Percentiles rank a stretch among this genome's conserved stretches.
Conservation (phyloP, 75 land plant species). For the Sequoia sempervirens region DNA sequence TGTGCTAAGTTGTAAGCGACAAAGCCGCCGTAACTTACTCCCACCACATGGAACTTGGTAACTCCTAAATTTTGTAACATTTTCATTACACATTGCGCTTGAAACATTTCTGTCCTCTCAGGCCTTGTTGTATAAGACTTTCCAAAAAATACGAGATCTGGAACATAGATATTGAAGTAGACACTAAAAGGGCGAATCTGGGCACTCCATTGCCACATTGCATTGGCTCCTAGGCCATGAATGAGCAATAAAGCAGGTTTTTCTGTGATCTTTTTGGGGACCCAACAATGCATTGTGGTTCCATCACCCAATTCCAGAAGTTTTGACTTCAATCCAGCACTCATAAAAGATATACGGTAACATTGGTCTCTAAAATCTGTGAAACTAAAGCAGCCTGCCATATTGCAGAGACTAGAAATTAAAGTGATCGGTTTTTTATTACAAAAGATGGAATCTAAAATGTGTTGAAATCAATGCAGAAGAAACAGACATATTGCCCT, state of each 20-base stretch:
- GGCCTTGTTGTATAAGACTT: slow-evolving; percentile 39
- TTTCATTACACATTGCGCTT: slow-evolving; percentile 54
- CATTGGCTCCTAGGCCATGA: slow-evolving; percentile 71
- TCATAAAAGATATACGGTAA: slow-evolving; percentile 20
- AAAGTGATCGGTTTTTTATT: neutral
- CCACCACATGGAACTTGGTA: slow-evolving; percentile 26
- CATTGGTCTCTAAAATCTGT: slow-evolving; percentile 30
- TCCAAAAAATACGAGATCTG: slow-evolving; percentile 78
- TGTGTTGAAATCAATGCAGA: neutral
- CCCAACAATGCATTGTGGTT: slow-evolving; percentile 60
- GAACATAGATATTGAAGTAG: slow-evolving; percentile 52
- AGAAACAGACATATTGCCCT: neutral
- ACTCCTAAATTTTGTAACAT: slow-evolving; percentile 39
- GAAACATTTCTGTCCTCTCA: slow-evolving; percentile 53
- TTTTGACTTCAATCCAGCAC: slow-evolving; percentile 40
- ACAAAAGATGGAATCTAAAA: neutral
- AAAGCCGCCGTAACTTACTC: slow-evolving; percentile 77
- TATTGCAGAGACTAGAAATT: slow-evolving; percentile 12
- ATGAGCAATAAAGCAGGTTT: slow-evolving; percentile 40
- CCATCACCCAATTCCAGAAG: slow-evolving; percentile 40
- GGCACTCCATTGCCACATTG: slow-evolving; percentile 58
- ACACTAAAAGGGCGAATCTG: slow-evolving; percentile 27
- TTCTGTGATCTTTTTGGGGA: slow-evolving; percentile 14
- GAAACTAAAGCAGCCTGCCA: slow-evolving; percentile 50
- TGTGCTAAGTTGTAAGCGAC: slow-evolving; percentile 70